A percentile compares a stretch with the other conserved stretches of the same genome.
These are phyloP conservation scores for Cystobasidium pallidum DNA, from an alignment of 1,284 basidiomycete genomes.

Conservation along the genomic window DNA sequence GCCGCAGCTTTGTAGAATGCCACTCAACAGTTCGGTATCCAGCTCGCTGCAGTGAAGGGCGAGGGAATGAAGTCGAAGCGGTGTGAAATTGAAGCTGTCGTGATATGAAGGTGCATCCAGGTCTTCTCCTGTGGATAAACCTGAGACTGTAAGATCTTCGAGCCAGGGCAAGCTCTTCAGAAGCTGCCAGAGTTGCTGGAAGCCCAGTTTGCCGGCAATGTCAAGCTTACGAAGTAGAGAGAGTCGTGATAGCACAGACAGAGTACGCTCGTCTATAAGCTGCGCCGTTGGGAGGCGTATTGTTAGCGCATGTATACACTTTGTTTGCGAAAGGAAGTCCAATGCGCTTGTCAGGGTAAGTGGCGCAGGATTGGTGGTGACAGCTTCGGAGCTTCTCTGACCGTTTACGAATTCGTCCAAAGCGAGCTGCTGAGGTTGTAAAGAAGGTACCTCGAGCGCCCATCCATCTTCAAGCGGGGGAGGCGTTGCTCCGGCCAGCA, in stretches of 20 bases:
- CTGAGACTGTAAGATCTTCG: conserved; percentile 20
- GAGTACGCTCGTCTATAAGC: background rate
- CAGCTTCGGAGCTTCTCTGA: background rate
- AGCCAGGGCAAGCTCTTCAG: conserved; percentile 12
- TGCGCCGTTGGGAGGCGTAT: conserved; percentile 10
- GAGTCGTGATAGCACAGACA: background rate
- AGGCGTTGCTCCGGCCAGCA: background rate
- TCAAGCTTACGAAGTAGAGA: conserved; percentile 31
- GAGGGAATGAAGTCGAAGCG: conserved; percentile 18
- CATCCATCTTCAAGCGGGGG: background rate
- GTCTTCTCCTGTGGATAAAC: conserved; percentile 2
- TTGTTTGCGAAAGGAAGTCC: conserved; percentile 14
- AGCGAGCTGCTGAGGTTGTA: background rate
- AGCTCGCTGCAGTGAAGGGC: conserved; percentile 4
- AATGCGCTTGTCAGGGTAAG: conserved; percentile 13
- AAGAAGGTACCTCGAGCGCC: background rate
- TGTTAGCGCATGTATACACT: conserved; percentile 26
- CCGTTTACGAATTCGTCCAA: background rate
- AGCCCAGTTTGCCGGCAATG: conserved; percentile 7
- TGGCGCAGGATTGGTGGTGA: background rate
- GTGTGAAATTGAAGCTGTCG: background rate
- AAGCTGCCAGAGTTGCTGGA: conserved; percentile 24
- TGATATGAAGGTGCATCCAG: background rate
- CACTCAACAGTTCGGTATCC: conserved; percentile 4
- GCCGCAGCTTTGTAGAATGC: conserved; percentile 1